Percentiles rank a stretch among this genome's conserved stretches.
These are phyloP conservation scores for Botryosphaeria dothidea DNA, from an alignment of 2,329 filamentous ascomycete genomes.

Conservation along the genomic window DNA sequence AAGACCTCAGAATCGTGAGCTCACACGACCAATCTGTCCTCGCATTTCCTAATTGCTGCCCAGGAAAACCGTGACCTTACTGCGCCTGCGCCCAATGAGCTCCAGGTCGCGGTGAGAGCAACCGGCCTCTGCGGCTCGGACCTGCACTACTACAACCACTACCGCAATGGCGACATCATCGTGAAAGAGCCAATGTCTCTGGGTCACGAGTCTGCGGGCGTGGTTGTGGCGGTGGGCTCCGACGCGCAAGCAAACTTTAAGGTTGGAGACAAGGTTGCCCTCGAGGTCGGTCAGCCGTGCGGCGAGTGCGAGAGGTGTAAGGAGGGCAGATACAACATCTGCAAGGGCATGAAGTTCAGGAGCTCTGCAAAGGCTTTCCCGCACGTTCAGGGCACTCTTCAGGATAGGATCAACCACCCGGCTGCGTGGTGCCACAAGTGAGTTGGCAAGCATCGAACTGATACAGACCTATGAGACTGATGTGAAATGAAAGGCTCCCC, in stretches of 20 bases:
- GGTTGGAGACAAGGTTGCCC: slow-evolving; percentile 80
- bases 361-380: slow-evolving; percentile 62
- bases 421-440: slow-evolving; percentile 59
- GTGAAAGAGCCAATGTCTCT: slow-evolving; percentile 81
- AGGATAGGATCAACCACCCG: slow-evolving; percentile 63
- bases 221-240: slow-evolving; percentile 70
- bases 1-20: slow-evolving; percentile 60
- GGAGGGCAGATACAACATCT: slow-evolving; percentile 63
- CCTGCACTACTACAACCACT: slow-evolving; percentile 83
- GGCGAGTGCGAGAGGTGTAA: slow-evolving; percentile 59
- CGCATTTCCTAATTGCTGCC: slow-evolving; percentile 18
- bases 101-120: slow-evolving; percentile 64
- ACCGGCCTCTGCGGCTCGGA: slow-evolving; percentile 73
- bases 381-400: slow-evolving; percentile 65
- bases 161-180: slow-evolving; percentile 83
- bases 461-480: neutral
- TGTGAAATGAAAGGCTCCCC: slow-evolving; percentile 44
- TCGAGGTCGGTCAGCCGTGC: slow-evolving; percentile 90
- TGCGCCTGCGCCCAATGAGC: slow-evolving; percentile 53
- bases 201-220: slow-evolving; percentile 76
- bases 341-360: slow-evolving; percentile 58
- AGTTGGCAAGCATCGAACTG: slow-evolving; percentile 8
- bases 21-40: neutral
- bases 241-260: slow-evolving; percentile 66
- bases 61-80: slow-evolving; percentile 56